A percentile compares a stretch with the other conserved stretches of the same genome.
These are phyloP conservation scores for Rhizopogon vesiculosus DNA, from an alignment of 768 basidiomycete genomes.

Conservation along the genomic window DNA sequence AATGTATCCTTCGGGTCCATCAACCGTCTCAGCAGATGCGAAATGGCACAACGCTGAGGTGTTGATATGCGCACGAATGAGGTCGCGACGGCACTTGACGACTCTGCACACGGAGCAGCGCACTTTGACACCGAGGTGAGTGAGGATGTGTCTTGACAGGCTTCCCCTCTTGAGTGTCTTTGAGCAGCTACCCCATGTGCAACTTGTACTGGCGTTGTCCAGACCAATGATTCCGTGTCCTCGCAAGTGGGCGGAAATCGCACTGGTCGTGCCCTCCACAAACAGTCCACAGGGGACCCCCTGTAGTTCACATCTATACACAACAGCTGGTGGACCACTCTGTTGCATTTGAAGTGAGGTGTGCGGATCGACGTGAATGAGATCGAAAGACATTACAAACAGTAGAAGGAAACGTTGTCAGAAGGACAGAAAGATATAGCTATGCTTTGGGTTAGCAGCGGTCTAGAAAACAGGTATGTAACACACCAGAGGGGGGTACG, in stretches of 20 bases:
- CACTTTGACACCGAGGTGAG: background rate
- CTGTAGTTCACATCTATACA: background rate
- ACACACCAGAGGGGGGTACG: too few relatives aligned
- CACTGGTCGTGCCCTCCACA: constrained; percentile 1
- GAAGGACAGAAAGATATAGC: too few relatives aligned
- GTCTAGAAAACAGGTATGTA: too few relatives aligned
- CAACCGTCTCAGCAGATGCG: background rate
- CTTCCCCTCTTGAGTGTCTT: background rate
- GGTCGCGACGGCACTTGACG: background rate
- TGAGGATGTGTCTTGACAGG: constrained; percentile 3
- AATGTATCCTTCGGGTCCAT: background rate
- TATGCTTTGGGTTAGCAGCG: too few relatives aligned
- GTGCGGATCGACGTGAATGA: background rate
- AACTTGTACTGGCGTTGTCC: background rate
- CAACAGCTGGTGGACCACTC: background rate
- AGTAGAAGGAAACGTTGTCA: too few relatives aligned
- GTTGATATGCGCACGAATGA: background rate
- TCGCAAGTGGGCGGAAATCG: constrained; percentile 2
- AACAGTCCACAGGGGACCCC: background rate
- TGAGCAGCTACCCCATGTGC: background rate
- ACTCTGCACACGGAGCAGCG: background rate
- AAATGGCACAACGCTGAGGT: background rate
- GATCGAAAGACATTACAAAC: too few relatives aligned
- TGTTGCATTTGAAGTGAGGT: background rate
- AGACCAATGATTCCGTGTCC: background rate